Base-by-base conservation (phyloP, 164 flowering plant species). In the Santalum album region DNA sequence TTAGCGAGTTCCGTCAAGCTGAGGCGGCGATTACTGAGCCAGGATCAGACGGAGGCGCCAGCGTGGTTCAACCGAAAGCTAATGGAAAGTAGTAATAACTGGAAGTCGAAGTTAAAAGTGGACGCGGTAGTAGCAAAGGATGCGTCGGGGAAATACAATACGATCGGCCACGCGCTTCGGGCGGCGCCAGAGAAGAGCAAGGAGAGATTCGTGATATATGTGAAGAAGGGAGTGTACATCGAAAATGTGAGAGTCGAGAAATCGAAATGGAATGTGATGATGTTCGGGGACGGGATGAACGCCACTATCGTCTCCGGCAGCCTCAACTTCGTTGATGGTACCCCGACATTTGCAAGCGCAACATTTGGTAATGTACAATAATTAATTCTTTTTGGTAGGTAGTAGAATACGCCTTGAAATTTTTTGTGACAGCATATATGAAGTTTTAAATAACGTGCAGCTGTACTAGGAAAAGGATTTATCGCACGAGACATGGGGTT, bases 321-420 rank as follows among this genome's bases (percentile, higher is more conserved):
- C 60, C 2, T 55, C 68, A 86, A 82, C 51, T 58, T 73, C n/a
- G 48, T 76, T 1, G 90, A 84, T 20, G 92, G 97, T 14, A 79
- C 81, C 2, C 80, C 88, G 0, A 82, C 96, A 1, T 82, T 75
- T 58, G 15, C 65, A 21, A 73, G 87, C 0, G 95, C 91, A 0
- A 80, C 96, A n/a, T n/a, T n/a, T n/a, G n/a, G n/a, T n/a, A n/a
- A n/a, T n/a, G n/a, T n/a, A n/a, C n/a, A n/a, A n/a, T n/a, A n/a
- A n/a, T n/a, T n/a, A n/a, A n/a, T n/a, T n/a, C n/a, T n/a, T n/a
- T n/a, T n/a, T n/a, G n/a, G n/a, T n/a, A n/a, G n/a, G n/a, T n/a
- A n/a, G n/a, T n/a, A n/a, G n/a, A n/a, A n/a, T n/a, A n/a, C n/a
- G n/a, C n/a, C n/a, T n/a, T n/a, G n/a, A n/a, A n/a, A n/a, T n/a